Conservation (phyloP, 352 stramenopile genomes). For the Pythium guiyangense region DNA sequence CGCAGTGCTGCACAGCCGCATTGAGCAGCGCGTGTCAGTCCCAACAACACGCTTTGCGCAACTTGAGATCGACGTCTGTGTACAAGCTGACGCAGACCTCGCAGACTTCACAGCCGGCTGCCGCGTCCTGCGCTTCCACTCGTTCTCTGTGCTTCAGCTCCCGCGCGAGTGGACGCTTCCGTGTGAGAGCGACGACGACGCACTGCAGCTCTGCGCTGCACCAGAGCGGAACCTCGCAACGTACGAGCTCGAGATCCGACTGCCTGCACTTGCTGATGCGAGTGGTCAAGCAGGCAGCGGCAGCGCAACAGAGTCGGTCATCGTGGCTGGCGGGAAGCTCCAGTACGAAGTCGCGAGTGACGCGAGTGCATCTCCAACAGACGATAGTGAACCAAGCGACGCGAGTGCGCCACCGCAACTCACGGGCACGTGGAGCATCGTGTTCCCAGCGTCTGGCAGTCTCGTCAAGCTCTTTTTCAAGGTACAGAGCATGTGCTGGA, state of each 20-base stretch:
- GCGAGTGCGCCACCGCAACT: constrained; percentile 2
- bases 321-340: constrained; percentile 41
- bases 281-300: neutral
- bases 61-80: constrained; percentile 28
- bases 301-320: constrained; percentile 3
- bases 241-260: constrained; percentile 49
- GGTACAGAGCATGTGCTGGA: constrained; percentile 13
- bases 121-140: constrained; percentile 35
- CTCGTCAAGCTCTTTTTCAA: constrained; percentile 41
- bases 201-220: constrained; percentile 25
- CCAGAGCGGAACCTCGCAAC: constrained; percentile 33
- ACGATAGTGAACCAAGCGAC: neutral
- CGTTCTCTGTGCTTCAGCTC: constrained; percentile 27
- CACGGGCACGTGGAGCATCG: constrained; percentile 43
- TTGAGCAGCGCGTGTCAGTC: constrained; percentile 22
- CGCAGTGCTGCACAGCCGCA: constrained; percentile 18
- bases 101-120: constrained; percentile 38
- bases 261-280: constrained; percentile 21
- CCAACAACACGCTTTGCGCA: neutral
- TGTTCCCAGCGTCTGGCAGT: constrained; percentile 22
- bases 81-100: constrained; percentile 47
- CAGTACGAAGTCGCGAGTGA: constrained; percentile 21
- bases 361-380: neutral
- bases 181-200: constrained; percentile 46
- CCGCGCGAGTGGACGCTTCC: constrained; percentile 43